phyloP scores from a whole-genome alignment of 2,329 filamentous ascomycete genomes.

The Fusarium nygamai region DNA sequence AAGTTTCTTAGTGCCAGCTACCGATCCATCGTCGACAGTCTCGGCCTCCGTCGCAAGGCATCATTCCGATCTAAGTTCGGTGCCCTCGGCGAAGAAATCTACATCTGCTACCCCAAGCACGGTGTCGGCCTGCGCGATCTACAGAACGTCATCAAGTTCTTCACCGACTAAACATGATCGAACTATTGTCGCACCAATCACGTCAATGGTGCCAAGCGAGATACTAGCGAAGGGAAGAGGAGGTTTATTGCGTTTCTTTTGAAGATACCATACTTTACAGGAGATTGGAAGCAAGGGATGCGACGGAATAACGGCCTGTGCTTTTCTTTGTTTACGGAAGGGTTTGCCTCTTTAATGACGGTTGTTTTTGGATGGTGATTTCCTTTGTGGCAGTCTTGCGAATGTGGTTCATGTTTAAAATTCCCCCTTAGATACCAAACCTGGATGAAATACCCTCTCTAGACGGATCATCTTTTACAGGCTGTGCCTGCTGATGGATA shows the following conservation, averaged over 20 bases:
- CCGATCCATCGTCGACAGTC: conserved; percentile 81
- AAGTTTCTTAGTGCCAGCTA: conserved; percentile 87
- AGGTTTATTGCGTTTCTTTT: conserved; percentile 12
- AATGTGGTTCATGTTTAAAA: conserved; percentile 21
- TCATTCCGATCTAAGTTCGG: conserved; percentile 94
- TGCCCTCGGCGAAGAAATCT: conserved; percentile 83
- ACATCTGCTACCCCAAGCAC: conserved; percentile 88
- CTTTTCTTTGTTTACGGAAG: not conserved
- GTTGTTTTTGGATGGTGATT: conserved; percentile 10
- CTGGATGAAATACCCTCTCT: conserved; percentile 34
- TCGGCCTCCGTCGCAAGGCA: conserved; percentile 83
- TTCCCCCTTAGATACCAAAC: conserved; percentile 38
- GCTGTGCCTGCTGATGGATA: conserved; percentile 27
- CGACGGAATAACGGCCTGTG: conserved; percentile 23
- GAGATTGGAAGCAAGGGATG: conserved; percentile 10
- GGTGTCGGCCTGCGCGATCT: conserved; percentile 85
- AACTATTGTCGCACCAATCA: not conserved
- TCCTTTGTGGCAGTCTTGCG: conserved; percentile 8
- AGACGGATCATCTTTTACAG: conserved; percentile 19
- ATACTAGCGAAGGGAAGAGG: not conserved
- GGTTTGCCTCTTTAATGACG: not conserved
- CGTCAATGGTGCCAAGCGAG: not conserved
- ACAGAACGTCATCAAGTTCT: conserved; percentile 89
- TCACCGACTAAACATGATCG: conserved; percentile 70
- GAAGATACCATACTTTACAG: conserved; percentile 28